Percentiles rank a stretch among this genome's conserved stretches.
Evolutionary conservation across 2,329 filamentous ascomycete genomes (phyloP).

Genomic region (Aspergillus aculeatinus): DNA sequence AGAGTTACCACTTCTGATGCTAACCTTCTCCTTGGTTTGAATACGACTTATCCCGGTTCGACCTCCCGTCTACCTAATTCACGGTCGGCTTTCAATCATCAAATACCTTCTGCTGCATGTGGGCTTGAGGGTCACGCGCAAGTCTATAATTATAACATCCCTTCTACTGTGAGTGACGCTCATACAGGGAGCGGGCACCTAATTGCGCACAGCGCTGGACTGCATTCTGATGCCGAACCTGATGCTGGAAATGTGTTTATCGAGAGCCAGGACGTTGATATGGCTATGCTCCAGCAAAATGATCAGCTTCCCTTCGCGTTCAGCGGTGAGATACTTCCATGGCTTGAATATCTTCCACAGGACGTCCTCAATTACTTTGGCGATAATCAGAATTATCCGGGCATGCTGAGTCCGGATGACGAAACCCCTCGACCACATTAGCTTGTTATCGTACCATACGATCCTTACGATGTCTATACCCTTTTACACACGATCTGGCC

Average conservation of each 20-base stretch:
- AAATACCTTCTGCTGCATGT: conserved; percentile 19
- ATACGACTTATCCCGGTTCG: conserved; percentile 43
- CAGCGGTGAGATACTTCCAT: conserved; percentile 65
- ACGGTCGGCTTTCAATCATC: conserved; percentile 26
- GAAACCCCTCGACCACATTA: conserved; percentile 23
- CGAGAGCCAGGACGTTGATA: conserved; percentile 74
- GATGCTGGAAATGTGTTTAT: conserved; percentile 59
- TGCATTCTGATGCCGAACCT: conserved; percentile 21
- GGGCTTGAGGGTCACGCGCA: conserved; percentile 22
- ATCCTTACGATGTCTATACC: not conserved
- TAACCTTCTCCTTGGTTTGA: conserved; percentile 50
- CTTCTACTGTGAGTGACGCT: conserved; percentile 19
- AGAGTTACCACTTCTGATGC: conserved; percentile 33
- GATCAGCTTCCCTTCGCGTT: conserved; percentile 41
- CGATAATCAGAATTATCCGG: conserved; percentile 35
- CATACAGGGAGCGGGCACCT: conserved; percentile 19
- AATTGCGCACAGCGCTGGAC: conserved; percentile 15
- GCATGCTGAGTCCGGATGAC: conserved; percentile 34
- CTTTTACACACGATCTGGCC: not conserved
- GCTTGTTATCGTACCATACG: not conserved
- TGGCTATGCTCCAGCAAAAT: conserved; percentile 57
- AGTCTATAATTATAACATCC: conserved; percentile 25
- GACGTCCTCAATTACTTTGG: conserved; percentile 61
- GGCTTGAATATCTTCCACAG: conserved; percentile 71
- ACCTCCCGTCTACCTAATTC: conserved; percentile 18